These are phyloP conservation scores for Cubamyces sp. DNA, from an alignment of 768 basidiomycete genomes.

Conservation along the genomic window DNA sequence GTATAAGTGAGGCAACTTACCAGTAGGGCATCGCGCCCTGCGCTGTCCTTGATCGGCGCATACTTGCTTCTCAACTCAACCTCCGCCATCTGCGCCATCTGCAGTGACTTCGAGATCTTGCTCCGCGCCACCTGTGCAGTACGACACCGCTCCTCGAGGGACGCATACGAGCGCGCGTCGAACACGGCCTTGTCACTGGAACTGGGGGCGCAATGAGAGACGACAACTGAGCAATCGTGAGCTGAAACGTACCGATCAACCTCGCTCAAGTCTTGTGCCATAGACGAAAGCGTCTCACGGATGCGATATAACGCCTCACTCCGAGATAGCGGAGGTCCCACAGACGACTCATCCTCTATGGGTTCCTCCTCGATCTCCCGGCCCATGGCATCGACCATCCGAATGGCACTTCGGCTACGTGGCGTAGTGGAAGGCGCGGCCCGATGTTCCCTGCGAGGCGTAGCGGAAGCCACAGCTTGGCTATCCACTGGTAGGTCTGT, in stretches of 20 bases:
- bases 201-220: slow-evolving; percentile 34
- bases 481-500: not conserved
- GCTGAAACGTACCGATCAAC: slow-evolving; percentile 55
- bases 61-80: slow-evolving; percentile 40
- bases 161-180: slow-evolving; percentile 45
- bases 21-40: slow-evolving; percentile 40
- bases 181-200: slow-evolving; percentile 45
- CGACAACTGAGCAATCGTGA: not conserved
- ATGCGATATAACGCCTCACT: slow-evolving; percentile 61
- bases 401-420: slow-evolving; percentile 48
- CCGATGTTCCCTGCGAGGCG: slow-evolving; percentile 6
- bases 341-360: slow-evolving; percentile 27
- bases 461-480: slow-evolving; percentile 2
- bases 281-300: slow-evolving; percentile 57
- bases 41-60: slow-evolving; percentile 39
- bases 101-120: slow-evolving; percentile 47
- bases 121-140: slow-evolving; percentile 54
- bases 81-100: slow-evolving; percentile 41
- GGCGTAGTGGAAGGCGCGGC: slow-evolving; percentile 28
- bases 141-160: slow-evolving; percentile 57
- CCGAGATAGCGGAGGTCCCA: slow-evolving; percentile 39
- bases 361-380: slow-evolving; percentile 50
- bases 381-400: slow-evolving; percentile 74
- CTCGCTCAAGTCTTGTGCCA: slow-evolving; percentile 59
- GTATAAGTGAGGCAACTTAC: slow-evolving; percentile 36